Conservation (phyloP, 352 stramenopile species). For the Plasmopara muralis region DNA sequence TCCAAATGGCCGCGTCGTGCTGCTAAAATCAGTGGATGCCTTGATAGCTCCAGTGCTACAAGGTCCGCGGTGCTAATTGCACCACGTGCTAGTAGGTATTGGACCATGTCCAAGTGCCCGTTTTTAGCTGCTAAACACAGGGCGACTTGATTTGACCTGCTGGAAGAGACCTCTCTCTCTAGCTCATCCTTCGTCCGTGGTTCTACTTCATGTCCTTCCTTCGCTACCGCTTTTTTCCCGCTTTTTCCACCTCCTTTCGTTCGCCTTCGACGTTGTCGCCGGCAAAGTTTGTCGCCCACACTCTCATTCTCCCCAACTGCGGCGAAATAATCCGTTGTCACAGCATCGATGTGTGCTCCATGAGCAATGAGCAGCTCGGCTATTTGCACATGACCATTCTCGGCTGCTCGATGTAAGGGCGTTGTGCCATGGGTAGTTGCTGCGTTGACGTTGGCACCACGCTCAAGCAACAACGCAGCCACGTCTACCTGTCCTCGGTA, state of each 20-base stretch:
- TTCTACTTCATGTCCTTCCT: constrained; percentile 12
- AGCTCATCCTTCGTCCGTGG: constrained; percentile 18
- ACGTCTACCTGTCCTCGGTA: constrained; percentile 43
- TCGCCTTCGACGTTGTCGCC: constrained; percentile 16
- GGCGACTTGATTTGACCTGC: constrained; percentile 27
- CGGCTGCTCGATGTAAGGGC: constrained; percentile 43
- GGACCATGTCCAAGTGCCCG: constrained; percentile 45
- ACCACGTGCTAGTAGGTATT: constrained; percentile 29
- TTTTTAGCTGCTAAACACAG: constrained; percentile 46
- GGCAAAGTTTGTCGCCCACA: constrained; percentile 6
- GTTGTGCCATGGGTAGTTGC: constrained; percentile 44
- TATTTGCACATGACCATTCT: constrained; percentile 45
- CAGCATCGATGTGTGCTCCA: constrained; percentile 51
- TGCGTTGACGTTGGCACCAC: constrained; percentile 40
- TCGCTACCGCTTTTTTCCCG: constrained; percentile 4
- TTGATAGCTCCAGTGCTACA: constrained; percentile 20
- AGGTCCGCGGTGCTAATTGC: constrained; percentile 18
- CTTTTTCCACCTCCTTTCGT: constrained; percentile 20
- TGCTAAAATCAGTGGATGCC: constrained; percentile 38
- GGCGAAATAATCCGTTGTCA: constrained; percentile 46
- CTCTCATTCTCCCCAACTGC: constrained; percentile 9
- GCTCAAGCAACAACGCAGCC: constrained; percentile 30
- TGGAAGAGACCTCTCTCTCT: constrained; percentile 19
- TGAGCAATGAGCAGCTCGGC: constrained; percentile 40
- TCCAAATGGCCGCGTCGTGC: constrained; percentile 39